These are phyloP conservation scores for Nymphaea thermarum DNA, from an alignment of 164 flowering plant genomes.

Conservation along the genomic window DNA sequence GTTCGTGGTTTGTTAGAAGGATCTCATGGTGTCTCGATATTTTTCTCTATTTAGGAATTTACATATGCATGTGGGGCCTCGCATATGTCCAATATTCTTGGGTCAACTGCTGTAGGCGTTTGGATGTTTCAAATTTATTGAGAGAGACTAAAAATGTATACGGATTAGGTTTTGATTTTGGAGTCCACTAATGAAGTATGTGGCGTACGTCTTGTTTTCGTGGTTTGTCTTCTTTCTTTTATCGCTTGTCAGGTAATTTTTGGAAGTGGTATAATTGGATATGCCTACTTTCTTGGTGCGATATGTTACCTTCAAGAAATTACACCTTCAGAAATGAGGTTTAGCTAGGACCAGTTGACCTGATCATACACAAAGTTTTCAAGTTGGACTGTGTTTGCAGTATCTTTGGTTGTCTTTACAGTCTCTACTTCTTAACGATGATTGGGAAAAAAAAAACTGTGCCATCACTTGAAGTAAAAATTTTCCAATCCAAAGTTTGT, in stretches of 20 bases:
- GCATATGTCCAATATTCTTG: no score
- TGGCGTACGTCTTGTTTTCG: no score
- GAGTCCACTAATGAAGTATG: no score
- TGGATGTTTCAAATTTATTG: no score
- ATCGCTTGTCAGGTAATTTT: not conserved
- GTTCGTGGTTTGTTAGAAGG: no score
- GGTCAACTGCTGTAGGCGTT: no score
- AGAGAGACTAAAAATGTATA: no score
- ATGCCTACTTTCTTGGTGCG: not conserved
- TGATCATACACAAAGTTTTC: not conserved
- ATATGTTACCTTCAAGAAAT: not conserved
- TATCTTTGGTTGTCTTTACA: not conserved
- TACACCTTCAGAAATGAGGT: not conserved
- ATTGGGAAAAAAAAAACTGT: not conserved
- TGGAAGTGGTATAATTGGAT: not conserved
- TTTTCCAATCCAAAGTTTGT: not conserved
- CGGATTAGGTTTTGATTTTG: no score
- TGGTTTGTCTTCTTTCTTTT: no score
- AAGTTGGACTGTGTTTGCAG: not conserved
- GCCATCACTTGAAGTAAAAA: not conserved
- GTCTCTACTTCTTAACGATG: not conserved
- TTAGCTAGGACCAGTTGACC: not conserved
- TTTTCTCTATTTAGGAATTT: no score
- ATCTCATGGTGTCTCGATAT: no score
- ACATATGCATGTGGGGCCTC: no score